A percentile compares a stretch with the other conserved stretches of the same genome.
Conservation (phyloP, 441 rosid species). For the Pelargonium myrrhifolium region DNA sequence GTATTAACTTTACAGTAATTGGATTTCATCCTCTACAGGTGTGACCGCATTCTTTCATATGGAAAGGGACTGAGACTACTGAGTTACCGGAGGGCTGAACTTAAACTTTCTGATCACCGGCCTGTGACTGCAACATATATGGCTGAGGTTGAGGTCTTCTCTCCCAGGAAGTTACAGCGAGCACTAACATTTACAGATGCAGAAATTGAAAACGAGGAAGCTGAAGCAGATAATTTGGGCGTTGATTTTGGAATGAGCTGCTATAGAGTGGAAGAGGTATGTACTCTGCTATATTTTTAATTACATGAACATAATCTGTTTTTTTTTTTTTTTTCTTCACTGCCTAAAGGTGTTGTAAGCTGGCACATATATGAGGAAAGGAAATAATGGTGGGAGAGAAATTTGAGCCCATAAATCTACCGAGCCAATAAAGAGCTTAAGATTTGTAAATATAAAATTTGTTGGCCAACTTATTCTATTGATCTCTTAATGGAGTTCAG, state of each 20-base stretch:
- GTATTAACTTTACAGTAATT: constrained; percentile 2
- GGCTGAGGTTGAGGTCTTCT: constrained; percentile 86
- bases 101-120: constrained; percentile 80
- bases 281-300: constrained; percentile 7
- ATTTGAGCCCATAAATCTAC: not conserved
- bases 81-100: constrained; percentile 62
- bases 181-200: constrained; percentile 83
- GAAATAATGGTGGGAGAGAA: not conserved
- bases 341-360: too few relatives aligned
- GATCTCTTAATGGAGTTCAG: too few relatives aligned
- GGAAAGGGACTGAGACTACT: constrained; percentile 81
- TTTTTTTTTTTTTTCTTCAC: too few relatives aligned
- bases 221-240: constrained; percentile 26
- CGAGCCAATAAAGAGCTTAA: too few relatives aligned
- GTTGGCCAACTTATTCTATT: too few relatives aligned
- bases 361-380: not conserved
- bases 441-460: too few relatives aligned
- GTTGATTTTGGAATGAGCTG: constrained; percentile 27
- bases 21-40: constrained; percentile 41
- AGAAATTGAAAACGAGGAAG: constrained; percentile 56
- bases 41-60: constrained; percentile 73
- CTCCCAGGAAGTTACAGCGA: constrained; percentile 61
- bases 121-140: constrained; percentile 74
- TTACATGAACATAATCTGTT: not conserved
- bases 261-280: constrained; percentile 32